Conservation (phyloP, 202 grass and related monocot genomes). For the Setaria viridis region DNA sequence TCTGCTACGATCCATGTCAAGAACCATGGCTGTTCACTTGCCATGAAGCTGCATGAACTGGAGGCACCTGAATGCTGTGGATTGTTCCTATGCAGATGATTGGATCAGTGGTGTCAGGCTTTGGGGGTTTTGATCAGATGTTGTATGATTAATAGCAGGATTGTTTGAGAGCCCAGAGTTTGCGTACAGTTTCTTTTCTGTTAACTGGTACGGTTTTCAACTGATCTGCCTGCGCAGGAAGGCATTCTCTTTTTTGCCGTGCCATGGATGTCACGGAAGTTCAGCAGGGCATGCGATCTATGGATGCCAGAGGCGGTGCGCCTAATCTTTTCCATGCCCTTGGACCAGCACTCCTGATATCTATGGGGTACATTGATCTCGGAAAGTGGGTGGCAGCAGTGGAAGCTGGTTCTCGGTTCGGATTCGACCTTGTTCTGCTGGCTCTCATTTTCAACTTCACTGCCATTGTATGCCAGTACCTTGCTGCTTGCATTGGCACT, state of each 20-base stretch:
- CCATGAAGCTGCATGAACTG: slow-evolving; percentile 36
- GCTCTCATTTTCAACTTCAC: slow-evolving; percentile 91
- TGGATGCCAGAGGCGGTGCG: slow-evolving; percentile 31
- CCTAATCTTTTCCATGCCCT: slow-evolving; percentile 76
- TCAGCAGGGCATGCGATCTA: slow-evolving; percentile 40
- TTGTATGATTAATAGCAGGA: slow-evolving; percentile 27
- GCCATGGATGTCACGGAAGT: slow-evolving; percentile 52
- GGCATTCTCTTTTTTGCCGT: slow-evolving; percentile 29
- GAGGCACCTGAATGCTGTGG: slow-evolving; percentile 24
- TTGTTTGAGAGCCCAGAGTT: slow-evolving; percentile 23
- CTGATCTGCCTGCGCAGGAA: slow-evolving; percentile 34
- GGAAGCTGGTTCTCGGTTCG: slow-evolving; percentile 86
- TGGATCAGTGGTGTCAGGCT: slow-evolving; percentile 35
- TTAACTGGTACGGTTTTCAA: slow-evolving; percentile 32
- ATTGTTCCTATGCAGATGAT: slow-evolving; percentile 28
- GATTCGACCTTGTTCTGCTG: slow-evolving; percentile 79
- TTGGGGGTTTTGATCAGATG: slow-evolving; percentile 41
- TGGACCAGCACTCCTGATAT: slow-evolving; percentile 89
- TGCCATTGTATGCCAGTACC: slow-evolving; percentile 95
- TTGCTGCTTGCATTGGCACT: slow-evolving; percentile 87
- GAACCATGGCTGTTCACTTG: slow-evolving; percentile 21
- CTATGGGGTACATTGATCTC: slow-evolving; percentile 95
- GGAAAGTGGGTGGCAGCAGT: slow-evolving; percentile 91
- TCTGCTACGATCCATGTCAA: not conserved
- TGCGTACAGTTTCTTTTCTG: not conserved